A percentile compares a stretch with the other conserved stretches of the same genome.
These are phyloP conservation scores for Rhizophagus sp. DNA, from an alignment of 192 early-diverging fungal species.

Conservation along the genomic window DNA sequence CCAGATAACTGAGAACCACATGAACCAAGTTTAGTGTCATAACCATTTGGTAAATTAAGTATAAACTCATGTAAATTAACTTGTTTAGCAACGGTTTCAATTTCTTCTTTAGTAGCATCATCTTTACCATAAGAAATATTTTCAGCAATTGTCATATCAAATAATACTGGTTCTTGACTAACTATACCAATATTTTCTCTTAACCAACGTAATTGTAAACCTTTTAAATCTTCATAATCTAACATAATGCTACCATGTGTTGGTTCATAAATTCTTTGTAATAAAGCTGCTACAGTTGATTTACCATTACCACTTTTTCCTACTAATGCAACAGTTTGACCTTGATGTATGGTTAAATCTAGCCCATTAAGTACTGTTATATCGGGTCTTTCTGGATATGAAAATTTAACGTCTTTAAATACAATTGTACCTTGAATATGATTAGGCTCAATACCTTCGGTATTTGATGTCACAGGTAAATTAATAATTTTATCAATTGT, in stretches of 20 bases:
- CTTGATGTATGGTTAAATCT: constrained; percentile 53
- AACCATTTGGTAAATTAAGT: constrained; percentile 52
- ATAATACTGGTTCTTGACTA: constrained; percentile 74
- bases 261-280: constrained; percentile 78
- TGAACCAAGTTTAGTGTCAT: constrained; percentile 49
- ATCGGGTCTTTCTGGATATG: constrained; percentile 67
- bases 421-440: constrained; percentile 47
- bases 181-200: constrained; percentile 67
- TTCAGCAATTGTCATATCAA: constrained; percentile 67
- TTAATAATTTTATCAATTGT: constrained; percentile 3
- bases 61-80: constrained; percentile 78
- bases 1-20: constrained; percentile 42
- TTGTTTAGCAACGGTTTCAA: constrained; percentile 66
- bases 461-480: not conserved
- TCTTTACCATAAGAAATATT: constrained; percentile 65
- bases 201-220: constrained; percentile 55
- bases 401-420: constrained; percentile 62
- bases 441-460: constrained; percentile 14
- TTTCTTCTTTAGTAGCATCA: constrained; percentile 61
- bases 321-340: constrained; percentile 34
- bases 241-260: constrained; percentile 53
- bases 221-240: constrained; percentile 59
- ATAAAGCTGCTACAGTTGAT: constrained; percentile 60
- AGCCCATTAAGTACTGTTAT: constrained; percentile 56
- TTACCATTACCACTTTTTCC: constrained; percentile 64